A percentile compares a stretch with the other conserved stretches of the same genome.
Conservation (phyloP, 495 filamentous ascomycete genomes). For the Penicillium desertorum region DNA sequence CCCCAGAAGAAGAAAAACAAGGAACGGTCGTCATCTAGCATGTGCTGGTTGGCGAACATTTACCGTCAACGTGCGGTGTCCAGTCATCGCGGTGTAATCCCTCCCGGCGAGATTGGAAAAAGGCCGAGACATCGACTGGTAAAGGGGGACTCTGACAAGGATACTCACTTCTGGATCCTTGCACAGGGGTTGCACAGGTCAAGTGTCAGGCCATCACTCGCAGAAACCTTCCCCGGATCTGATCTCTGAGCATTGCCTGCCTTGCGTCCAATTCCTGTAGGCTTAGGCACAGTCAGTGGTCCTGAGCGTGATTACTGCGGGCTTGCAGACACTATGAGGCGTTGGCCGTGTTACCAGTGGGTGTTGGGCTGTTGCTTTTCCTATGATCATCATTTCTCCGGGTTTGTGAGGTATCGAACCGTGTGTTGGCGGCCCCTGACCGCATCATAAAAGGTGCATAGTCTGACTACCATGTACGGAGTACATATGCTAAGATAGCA, state of each 20-base stretch:
- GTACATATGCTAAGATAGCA: not conserved
- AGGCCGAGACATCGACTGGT: constrained; percentile 23
- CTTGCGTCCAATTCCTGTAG: constrained; percentile 16
- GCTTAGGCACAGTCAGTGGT: not conserved
- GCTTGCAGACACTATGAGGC: not conserved
- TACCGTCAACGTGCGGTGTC: not conserved
- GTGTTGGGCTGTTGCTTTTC: not conserved
- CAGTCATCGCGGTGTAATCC: constrained; percentile 2
- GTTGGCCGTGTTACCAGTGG: constrained; percentile 1
- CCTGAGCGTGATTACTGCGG: constrained; percentile 3
- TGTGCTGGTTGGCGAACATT: not conserved
- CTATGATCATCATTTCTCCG: constrained; percentile 6
- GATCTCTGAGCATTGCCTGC: not conserved
- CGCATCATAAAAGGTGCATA: constrained; percentile 2
- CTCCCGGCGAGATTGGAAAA: constrained; percentile 19
- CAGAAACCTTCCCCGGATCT: constrained; percentile 26
- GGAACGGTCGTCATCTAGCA: constrained; percentile 6
- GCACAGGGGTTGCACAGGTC: constrained; percentile 23
- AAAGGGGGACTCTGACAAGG: constrained; percentile 19
- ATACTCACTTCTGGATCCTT: constrained; percentile 15
- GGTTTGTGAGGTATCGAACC: constrained; percentile 5
- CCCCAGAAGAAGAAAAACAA: not conserved
- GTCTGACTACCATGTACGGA: not conserved
- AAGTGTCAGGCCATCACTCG: constrained; percentile 26
- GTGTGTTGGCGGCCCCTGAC: constrained; percentile 10